Evolutionary conservation across 2,329 filamentous ascomycete genomes (phyloP), one percentile per base, ranked within the genome.

Genomic region (Gliomastix tumulicola): DNA sequence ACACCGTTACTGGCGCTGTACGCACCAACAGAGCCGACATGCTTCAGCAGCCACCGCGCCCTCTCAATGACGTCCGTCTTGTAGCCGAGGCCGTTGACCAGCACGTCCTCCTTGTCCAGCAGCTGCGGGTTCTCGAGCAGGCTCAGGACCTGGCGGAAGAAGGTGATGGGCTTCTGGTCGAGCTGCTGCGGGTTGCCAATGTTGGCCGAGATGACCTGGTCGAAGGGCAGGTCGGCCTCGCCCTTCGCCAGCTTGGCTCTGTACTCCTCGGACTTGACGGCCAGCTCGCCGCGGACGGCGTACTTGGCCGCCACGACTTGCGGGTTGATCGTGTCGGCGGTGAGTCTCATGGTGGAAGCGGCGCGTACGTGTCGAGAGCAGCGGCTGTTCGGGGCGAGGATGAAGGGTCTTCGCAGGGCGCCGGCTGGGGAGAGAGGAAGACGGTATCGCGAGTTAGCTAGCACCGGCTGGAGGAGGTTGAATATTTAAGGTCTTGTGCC

Each of bases 141-240:
- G 65, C 88, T 94, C 53, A 92, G 76, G 20, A 98, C 92, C 68
- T 98, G 90, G 50, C 92, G 82, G 79, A 98, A 96, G 74, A 96
- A 98, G 49, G 92, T 98, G 54, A 98, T 90, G 54, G 92, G 92
- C 73, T 97, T 94, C 74, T 98, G 92, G 66, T 96, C 92, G 44
- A 98, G 79, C 67, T 98, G 92, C 66, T 98, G 92, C 5, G 92
- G 92, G 70, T 98, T 98, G 56, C 92, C 92, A 55, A 98, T 98
- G 68, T 98, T 98, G 65, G 92, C 92, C 44, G 86, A 89, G 66
- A 98, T 90, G 62, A 98, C 82, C 41, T 88, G 76, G 51, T 86
- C 73, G 63, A 98, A 98, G 34, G 92, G 90, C 35, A 97, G 72
- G 32, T 41, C 35, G 40, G 53, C 60, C 48, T 60, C 71, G 50